Percentiles rank a stretch among this genome's conserved stretches.
phyloP scores from a whole-genome alignment of 116 monocot genomes.

The Zostera marina region DNA sequence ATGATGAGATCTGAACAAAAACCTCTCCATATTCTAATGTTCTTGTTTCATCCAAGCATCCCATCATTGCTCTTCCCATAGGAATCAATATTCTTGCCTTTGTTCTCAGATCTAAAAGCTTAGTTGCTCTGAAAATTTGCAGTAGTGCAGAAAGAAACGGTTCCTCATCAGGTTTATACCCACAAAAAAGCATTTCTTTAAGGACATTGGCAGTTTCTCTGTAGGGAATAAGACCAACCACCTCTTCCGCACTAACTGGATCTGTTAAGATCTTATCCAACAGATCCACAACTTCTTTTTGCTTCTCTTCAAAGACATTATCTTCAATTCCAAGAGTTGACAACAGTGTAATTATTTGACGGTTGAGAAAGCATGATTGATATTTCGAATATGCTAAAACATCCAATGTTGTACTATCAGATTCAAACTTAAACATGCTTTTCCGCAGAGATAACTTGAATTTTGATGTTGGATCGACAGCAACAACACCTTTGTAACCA shows the following conservation, averaged over 20 bases:
- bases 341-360: constrained; percentile 80
- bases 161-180: constrained; percentile 58
- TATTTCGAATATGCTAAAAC: constrained; percentile 71
- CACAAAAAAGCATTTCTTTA: constrained; percentile 59
- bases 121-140: constrained; percentile 51
- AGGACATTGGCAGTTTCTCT: constrained; percentile 64
- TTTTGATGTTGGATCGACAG: constrained; percentile 49
- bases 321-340: constrained; percentile 72
- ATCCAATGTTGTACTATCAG: constrained; percentile 55
- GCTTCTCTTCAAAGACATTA: constrained; percentile 48
- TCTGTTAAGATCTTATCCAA: constrained; percentile 46
- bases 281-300: constrained; percentile 34
- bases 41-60: constrained; percentile 83
- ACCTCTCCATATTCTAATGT: constrained; percentile 70
- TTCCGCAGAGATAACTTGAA: constrained; percentile 48
- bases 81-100: constrained; percentile 65
- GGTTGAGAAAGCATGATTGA: constrained; percentile 72
- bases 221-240: constrained; percentile 37
- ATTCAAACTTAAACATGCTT: constrained; percentile 85
- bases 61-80: constrained; percentile 79
- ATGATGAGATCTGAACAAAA: constrained; percentile 51
- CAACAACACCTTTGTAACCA: constrained; percentile 89
- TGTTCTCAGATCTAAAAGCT: constrained; percentile 55
- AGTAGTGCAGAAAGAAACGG: constrained; percentile 78
- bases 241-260: constrained; percentile 38